phyloP scores from a whole-genome alignment of 2,329 filamentous ascomycete genomes.

The Parastagonospora avenae region DNA sequence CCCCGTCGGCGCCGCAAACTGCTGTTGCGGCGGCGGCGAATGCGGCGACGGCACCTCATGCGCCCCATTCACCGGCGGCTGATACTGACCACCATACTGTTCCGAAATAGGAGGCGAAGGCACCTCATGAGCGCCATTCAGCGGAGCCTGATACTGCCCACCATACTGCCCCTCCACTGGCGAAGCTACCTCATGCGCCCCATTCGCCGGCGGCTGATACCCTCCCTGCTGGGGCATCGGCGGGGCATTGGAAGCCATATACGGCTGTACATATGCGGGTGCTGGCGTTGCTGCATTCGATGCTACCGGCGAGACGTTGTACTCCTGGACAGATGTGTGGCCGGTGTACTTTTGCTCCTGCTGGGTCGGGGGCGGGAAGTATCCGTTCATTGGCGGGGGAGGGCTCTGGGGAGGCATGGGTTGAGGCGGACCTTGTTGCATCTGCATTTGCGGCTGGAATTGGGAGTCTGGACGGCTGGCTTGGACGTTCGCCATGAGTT shows the following conservation, averaged over 20 bases:
- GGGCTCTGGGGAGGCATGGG: constrained; percentile 8
- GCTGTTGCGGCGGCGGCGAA: constrained; percentile 8
- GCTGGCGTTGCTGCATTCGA: constrained; percentile 30
- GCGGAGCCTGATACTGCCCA: background rate
- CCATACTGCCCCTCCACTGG: constrained; percentile 1
- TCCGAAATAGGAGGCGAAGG: background rate
- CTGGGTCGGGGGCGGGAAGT: constrained; percentile 10
- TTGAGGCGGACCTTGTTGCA: constrained; percentile 7
- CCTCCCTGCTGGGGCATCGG: constrained; percentile 1
- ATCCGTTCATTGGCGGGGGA: constrained; percentile 5
- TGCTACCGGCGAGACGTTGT: constrained; percentile 14
- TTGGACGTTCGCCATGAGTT: constrained; percentile 18
- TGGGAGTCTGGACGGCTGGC: constrained; percentile 21
- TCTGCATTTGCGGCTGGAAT: constrained; percentile 12
- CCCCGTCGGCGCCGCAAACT: constrained; percentile 9
- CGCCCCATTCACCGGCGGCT: background rate
- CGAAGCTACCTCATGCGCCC: constrained; percentile 1
- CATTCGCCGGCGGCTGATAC: constrained; percentile 2
- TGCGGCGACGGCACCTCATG: background rate
- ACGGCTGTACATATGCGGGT: constrained; percentile 28
- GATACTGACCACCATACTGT: constrained; percentile 4
- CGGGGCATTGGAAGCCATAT: background rate
- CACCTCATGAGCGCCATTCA: constrained; percentile 1
- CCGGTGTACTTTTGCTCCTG: constrained; percentile 22
- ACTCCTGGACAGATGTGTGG: constrained; percentile 22